These are phyloP conservation scores for Ilyonectria destructans DNA, from an alignment of 2,329 filamentous ascomycete genomes.

Conservation along the genomic window DNA sequence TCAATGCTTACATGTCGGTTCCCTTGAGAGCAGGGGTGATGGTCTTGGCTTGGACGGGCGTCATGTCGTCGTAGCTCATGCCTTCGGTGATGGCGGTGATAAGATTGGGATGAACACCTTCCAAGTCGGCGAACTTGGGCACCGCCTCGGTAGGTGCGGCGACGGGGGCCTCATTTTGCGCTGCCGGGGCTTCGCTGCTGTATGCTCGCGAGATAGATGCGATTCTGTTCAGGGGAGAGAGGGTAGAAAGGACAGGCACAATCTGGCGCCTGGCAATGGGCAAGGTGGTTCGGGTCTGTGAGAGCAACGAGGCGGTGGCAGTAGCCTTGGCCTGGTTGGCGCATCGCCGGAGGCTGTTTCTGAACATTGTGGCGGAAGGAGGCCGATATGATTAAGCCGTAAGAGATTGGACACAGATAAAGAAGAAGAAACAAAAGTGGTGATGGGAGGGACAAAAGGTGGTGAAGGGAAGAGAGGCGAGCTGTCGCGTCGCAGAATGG, in stretches of 20 bases:
- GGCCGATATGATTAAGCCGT: not conserved
- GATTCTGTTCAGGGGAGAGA: slow-evolving; percentile 43
- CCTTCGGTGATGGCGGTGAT: slow-evolving; percentile 78
- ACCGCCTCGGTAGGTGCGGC: slow-evolving; percentile 45
- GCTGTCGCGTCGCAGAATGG: slow-evolving; percentile 33
- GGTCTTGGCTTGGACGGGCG: slow-evolving; percentile 89
- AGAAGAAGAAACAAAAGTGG: slow-evolving; percentile 17
- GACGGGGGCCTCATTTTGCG: slow-evolving; percentile 36
- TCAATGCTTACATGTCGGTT: slow-evolving; percentile 80
- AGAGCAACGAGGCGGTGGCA: slow-evolving; percentile 49
- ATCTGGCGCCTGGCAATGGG: slow-evolving; percentile 46
- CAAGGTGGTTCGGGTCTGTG: slow-evolving; percentile 49
- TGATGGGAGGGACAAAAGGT: slow-evolving; percentile 31
- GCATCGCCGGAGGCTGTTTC: slow-evolving; percentile 59
- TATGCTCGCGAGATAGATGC: slow-evolving; percentile 54
- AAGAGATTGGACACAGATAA: slow-evolving; percentile 6
- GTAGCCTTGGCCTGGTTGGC: slow-evolving; percentile 55
- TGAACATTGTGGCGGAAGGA: slow-evolving; percentile 50
- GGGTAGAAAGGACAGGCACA: slow-evolving; percentile 38
- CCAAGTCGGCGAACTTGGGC: slow-evolving; percentile 64
- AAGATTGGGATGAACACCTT: slow-evolving; percentile 75
- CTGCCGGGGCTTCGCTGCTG: slow-evolving; percentile 58
- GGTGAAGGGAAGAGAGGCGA: slow-evolving; percentile 30
- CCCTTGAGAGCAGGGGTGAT: slow-evolving; percentile 87
- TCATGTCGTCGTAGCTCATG: slow-evolving; percentile 90